phyloP scores from a whole-genome alignment of 306 rosid genomes.

The Cajanus cajan region DNA sequence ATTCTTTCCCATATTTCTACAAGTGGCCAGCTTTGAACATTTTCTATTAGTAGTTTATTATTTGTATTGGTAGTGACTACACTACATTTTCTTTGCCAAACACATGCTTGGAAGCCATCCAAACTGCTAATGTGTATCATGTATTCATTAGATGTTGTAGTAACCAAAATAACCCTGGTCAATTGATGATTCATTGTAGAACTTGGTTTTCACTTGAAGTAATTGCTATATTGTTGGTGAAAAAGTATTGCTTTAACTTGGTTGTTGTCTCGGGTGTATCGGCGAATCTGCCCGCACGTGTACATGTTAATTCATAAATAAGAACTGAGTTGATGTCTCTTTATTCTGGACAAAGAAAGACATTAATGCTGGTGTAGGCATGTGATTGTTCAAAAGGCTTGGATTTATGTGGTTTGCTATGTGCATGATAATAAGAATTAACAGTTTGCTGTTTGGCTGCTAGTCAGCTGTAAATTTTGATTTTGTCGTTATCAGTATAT shows the following conservation, averaged over 20 bases:
- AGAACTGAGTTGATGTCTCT: background rate
- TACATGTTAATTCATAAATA: background rate
- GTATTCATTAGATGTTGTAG: background rate
- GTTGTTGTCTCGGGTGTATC: background rate
- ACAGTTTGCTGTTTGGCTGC: background rate
- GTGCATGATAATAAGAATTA: background rate
- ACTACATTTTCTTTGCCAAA: background rate
- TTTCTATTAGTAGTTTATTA: constrained; percentile 2
- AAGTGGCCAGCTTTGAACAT: background rate
- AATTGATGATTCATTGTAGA: background rate
- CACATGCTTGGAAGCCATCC: background rate
- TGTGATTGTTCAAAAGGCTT: background rate
- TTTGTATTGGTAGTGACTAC: no score
- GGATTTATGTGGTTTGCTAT: background rate
- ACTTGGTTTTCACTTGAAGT: background rate
- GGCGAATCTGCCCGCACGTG: background rate
- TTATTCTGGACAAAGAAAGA: background rate
- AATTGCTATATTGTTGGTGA: background rate
- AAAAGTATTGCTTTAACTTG: background rate
- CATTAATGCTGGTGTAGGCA: background rate
- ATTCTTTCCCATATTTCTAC: no score
- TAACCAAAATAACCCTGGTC: background rate
- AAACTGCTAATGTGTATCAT: background rate
- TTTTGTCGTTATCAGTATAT: background rate
- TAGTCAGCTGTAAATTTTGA: background rate